Percentiles rank a stretch among this genome's conserved stretches.
phyloP scores from a whole-genome alignment of 371 early-diverging fungal genomes.

The Zychaea mexicana region DNA sequence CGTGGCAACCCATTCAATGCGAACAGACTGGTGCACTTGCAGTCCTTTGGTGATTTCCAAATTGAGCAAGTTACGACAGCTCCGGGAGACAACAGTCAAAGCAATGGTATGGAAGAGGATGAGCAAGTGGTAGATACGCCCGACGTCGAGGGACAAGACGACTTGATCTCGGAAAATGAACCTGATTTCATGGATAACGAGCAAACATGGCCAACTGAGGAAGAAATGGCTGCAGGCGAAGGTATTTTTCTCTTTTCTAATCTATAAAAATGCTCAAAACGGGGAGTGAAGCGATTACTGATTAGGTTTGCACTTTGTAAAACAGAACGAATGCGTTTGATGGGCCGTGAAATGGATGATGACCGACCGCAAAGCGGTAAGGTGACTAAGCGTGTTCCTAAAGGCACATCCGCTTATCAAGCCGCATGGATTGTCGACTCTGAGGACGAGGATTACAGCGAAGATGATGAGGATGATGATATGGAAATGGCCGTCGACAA shows the following conservation, averaged over 20 bases:
- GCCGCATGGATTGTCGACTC: slow-evolving; percentile 96
- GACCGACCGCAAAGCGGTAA: slow-evolving; percentile 16
- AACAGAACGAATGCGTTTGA: slow-evolving; percentile 39
- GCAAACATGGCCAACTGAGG: slow-evolving; percentile 98
- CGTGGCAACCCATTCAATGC: slow-evolving; percentile 81
- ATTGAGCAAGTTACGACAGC: slow-evolving; percentile 59
- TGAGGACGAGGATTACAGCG: slow-evolving; percentile 62
- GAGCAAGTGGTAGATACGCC: slow-evolving; percentile 62
- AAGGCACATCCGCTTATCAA: slow-evolving; percentile 95
- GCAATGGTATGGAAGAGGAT: slow-evolving; percentile 50
- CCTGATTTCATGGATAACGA: slow-evolving; percentile 91
- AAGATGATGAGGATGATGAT: slow-evolving; percentile 66
- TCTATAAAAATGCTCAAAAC: neutral
- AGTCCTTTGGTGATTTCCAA: slow-evolving; percentile 91
- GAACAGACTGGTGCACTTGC: slow-evolving; percentile 89
- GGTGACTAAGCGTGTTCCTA: slow-evolving; percentile 74
- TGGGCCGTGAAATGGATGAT: slow-evolving; percentile 26
- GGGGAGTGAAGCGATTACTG: neutral
- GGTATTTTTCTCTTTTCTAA: slow-evolving; percentile 39
- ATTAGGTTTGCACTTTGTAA: neutral
- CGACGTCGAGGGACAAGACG: slow-evolving; percentile 70
- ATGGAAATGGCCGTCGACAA: slow-evolving; percentile 44
- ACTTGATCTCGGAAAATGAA: slow-evolving; percentile 79
- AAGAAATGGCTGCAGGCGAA: slow-evolving; percentile 86
- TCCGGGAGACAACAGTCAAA: slow-evolving; percentile 7